Evolutionary conservation across 306 rosid genomes (phyloP).

Genomic region (Begonia masoniana): DNA sequence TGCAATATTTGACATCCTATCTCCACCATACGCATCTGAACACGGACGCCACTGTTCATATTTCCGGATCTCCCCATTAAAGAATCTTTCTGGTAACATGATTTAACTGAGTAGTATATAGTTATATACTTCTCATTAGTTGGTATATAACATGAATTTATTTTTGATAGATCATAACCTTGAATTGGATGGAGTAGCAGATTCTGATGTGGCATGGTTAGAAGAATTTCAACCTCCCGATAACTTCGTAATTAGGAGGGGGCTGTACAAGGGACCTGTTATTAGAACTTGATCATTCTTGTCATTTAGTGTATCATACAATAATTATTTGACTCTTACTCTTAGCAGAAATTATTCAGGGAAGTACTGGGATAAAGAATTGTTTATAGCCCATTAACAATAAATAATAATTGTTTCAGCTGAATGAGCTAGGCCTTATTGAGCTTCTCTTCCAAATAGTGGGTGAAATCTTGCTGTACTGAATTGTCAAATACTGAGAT

Average conservation of each 20-base stretch:
- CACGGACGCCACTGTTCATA: conserved; percentile 79
- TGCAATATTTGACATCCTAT: conserved; percentile 77
- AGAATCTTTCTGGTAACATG: conserved; percentile 60
- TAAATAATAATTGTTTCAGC: too few relatives aligned
- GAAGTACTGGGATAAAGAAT: too few relatives aligned
- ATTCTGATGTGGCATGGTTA: conserved; percentile 58
- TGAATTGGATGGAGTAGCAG: conserved; percentile 37
- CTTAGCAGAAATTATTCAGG: too few relatives aligned
- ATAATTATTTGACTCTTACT: too few relatives aligned
- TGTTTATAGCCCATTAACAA: too few relatives aligned
- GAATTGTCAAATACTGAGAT: too few relatives aligned
- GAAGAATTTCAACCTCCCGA: conserved; percentile 86
- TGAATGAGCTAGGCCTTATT: too few relatives aligned
- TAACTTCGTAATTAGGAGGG: conserved; percentile 78
- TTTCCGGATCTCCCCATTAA: conserved; percentile 55
- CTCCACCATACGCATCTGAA: conserved; percentile 89
- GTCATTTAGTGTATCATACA: too few relatives aligned
- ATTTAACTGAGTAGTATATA: not conserved
- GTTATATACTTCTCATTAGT: too few relatives aligned
- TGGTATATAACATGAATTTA: not conserved
- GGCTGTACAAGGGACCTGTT: conserved; percentile 84
- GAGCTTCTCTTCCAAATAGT: too few relatives aligned
- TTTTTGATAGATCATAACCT: conserved; percentile 30
- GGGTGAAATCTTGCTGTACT: too few relatives aligned
- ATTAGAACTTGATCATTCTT: conserved; percentile 45